These are phyloP conservation scores for Penicillium ochrochloron DNA, from an alignment of 495 filamentous ascomycete species.

Conservation along the genomic window DNA sequence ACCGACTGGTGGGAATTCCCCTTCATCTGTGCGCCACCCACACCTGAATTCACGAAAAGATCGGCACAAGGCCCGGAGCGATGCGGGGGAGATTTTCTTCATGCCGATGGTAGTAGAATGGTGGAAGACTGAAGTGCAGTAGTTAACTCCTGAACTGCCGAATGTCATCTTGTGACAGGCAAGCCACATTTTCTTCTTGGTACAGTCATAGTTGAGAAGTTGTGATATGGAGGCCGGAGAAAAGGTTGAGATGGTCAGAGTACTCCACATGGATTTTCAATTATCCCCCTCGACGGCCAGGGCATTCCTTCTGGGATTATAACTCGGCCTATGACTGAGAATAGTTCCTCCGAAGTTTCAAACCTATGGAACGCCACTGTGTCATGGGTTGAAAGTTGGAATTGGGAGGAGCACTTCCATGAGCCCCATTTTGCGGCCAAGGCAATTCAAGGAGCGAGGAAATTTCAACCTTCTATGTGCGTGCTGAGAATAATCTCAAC, in stretches of 20 bases:
- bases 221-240: too few relatives aligned
- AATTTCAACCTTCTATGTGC: too few relatives aligned
- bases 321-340: too few relatives aligned
- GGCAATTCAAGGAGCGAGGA: too few relatives aligned
- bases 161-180: not conserved
- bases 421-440: not conserved
- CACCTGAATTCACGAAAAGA: not conserved
- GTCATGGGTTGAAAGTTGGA: not conserved
- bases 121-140: not conserved
- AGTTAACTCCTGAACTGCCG: not conserved
- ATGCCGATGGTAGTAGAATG: slow-evolving; percentile 6
- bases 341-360: not conserved
- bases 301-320: too few relatives aligned
- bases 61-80: not conserved
- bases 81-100: slow-evolving; percentile 15
- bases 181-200: not conserved
- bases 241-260: too few relatives aligned
- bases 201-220: too few relatives aligned
- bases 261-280: too few relatives aligned
- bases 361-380: not conserved
- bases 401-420: not conserved
- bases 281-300: too few relatives aligned
- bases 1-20: slow-evolving; percentile 28
- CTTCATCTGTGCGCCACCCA: not conserved
- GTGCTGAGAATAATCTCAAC: too few relatives aligned